Base-by-base conservation (phyloP, 805 yeast species). In the Hanseniaspora clermontiae region DNA sequence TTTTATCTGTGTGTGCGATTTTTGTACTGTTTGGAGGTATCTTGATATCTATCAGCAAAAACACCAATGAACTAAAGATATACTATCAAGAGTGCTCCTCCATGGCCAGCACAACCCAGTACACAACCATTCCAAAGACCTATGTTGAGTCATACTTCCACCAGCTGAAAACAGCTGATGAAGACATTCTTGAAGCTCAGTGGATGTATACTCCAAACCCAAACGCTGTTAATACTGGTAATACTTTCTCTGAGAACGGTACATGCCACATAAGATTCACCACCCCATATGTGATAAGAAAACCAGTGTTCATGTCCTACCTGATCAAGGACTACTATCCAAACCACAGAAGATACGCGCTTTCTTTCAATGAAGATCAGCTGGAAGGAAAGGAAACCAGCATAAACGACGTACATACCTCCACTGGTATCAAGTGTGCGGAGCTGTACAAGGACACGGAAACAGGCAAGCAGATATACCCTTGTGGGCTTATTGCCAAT, bases 401-500 rank as follows among this genome's bases (percentile, higher is more conserved):
- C 0, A 72, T 75, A 24, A 70, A 67, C 37, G 75, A 70, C 42
- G 72, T 91, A 27, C 78, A 76, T 60, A 71, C 74, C 56, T 70
- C 70, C 24, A 75, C 73, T 34, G 78, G 77, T 57, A 70, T 72
- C 52, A 76, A 77, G 59, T 85, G 95, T 72, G 76, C 78, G 62
- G 89, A 90, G n/a, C 68, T 85, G 61, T 76, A 78, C 15, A 67
- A 75, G 34, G 68, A 72, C 52, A 61, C 67, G 6, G 76, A 77
- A 24, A 55, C 49, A 6, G 84, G 86, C 34, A 75, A 74, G 62
- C 80, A 86, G 36, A 77, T 81, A 59, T 91, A 91, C 67, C 98
- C 98, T 17, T 93, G 97, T 72, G 98, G 98, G 0, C 76, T 91
- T 51, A 88, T 91, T 61, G 95, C 97, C 53, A 91, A 91, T 70